Conservation (phyloP, 306 rosid species). For the Mucuna pruriens region DNA sequence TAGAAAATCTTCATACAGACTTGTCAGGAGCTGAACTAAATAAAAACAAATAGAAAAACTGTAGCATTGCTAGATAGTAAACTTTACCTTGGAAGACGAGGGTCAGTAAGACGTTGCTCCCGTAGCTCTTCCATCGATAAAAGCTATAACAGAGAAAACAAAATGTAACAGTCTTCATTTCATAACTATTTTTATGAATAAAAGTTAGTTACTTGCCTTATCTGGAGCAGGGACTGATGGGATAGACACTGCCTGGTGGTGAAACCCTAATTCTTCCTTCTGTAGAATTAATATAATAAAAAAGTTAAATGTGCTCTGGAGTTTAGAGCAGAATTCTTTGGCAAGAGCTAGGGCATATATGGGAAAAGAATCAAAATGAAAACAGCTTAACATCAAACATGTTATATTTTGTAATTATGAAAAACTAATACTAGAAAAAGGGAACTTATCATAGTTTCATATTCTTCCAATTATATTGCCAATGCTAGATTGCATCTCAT, state of each 20-base stretch:
- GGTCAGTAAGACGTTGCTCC: conserved; percentile 78
- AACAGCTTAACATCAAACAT: conserved; percentile 11
- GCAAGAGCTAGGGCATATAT: background rate
- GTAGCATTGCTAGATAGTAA: background rate
- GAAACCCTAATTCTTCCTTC: conserved; percentile 82
- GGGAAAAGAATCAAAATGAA: background rate
- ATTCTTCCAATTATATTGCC: background rate
- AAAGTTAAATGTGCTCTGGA: conserved; percentile 28
- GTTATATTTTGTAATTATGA: background rate
- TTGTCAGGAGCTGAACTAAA: conserved; percentile 16
- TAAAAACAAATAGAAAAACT: conserved; percentile 3
- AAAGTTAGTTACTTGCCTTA: conserved; percentile 52
- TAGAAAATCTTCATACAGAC: conserved; percentile 2
- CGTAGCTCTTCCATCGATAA: conserved; percentile 83
- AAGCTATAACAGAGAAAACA: conserved; percentile 64
- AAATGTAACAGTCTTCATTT: conserved; percentile 1
- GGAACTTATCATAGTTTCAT: background rate
- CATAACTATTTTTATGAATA: conserved; percentile 23
- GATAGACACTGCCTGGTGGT: conserved; percentile 76
- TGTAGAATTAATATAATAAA: conserved; percentile 47
- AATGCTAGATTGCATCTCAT: conserved; percentile 17
- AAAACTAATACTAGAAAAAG: background rate
- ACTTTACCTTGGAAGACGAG: conserved; percentile 82
- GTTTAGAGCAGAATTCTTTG: background rate
- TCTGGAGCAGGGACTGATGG: conserved; percentile 86